These are phyloP conservation scores for Aechmea fasciata DNA, from an alignment of 176 grass and related monocot species.

Conservation along the genomic window DNA sequence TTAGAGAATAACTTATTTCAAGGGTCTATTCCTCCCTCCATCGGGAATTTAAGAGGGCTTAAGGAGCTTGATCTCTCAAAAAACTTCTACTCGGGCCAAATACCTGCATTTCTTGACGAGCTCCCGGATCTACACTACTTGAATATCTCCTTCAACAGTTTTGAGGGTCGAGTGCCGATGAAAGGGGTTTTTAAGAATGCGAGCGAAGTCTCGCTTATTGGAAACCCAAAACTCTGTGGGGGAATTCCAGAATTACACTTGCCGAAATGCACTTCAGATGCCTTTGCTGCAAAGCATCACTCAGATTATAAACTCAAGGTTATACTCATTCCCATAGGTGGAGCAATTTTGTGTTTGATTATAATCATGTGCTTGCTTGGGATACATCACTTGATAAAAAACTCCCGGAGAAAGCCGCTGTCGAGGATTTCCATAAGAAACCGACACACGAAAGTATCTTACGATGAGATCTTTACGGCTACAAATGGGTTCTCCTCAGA, in stretches of 20 bases:
- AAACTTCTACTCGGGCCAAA: constrained; percentile 23
- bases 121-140: constrained; percentile 7
- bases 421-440: not conserved
- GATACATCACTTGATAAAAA: not conserved
- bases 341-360: not conserved
- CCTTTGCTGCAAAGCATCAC: not conserved
- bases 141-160: constrained; percentile 10
- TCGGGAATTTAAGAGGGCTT: constrained; percentile 28
- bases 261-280: not conserved
- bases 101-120: constrained; percentile 6
- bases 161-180: not conserved
- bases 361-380: not conserved
- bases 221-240: not conserved
- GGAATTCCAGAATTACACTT: constrained; percentile 1
- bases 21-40: constrained; percentile 18
- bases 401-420: not conserved
- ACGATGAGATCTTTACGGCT: not conserved
- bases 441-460: not conserved
- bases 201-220: not conserved
- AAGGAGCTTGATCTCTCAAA: constrained; percentile 12
- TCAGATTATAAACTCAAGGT: not conserved
- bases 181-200: not conserved
- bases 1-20: constrained; percentile 31
- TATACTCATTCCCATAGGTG: not conserved
- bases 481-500: not conserved